Conservation (phyloP, 2,329 filamentous ascomycete species). For the Cladosporium cucumerinum region DNA sequence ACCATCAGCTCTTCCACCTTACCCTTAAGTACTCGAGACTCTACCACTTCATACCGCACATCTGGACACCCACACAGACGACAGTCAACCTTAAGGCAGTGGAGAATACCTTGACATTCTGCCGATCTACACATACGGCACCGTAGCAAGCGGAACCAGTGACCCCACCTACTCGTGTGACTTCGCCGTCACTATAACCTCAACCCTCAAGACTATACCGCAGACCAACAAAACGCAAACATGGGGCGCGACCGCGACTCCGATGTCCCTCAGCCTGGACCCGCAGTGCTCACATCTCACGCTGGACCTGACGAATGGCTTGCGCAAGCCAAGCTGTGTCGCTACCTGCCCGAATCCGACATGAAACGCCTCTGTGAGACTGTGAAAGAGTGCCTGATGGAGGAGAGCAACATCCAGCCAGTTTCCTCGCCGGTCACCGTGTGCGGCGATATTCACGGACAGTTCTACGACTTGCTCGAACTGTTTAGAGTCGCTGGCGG, state of each 20-base stretch:
- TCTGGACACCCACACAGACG: not conserved
- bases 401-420: conserved; percentile 99
- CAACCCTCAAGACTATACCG: conserved; percentile 1
- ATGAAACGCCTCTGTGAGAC: conserved; percentile 99
- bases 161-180: conserved; percentile 9
- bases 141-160: not conserved
- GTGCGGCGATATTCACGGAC: conserved; percentile 96
- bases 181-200: conserved; percentile 18
- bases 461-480: conserved; percentile 97
- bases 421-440: conserved; percentile 94
- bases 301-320: conserved; percentile 95
- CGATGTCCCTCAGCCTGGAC: conserved; percentile 81
- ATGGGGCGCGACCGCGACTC: conserved; percentile 49
- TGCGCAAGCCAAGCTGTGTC: conserved; percentile 92
- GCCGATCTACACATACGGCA: not conserved
- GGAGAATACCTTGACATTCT: not conserved
- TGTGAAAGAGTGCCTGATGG: conserved; percentile 98
- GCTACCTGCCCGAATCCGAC: conserved; percentile 89
- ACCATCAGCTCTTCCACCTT: no score
- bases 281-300: conserved; percentile 77
- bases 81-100: not conserved
- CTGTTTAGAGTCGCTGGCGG: conserved; percentile 94
- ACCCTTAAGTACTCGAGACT: not conserved
- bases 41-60: not conserved
- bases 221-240: conserved; percentile 12